Base-by-base conservation (phyloP, 225 moss, liverwort and hornwort species). In the Rhytidiadelphus loreus region DNA sequence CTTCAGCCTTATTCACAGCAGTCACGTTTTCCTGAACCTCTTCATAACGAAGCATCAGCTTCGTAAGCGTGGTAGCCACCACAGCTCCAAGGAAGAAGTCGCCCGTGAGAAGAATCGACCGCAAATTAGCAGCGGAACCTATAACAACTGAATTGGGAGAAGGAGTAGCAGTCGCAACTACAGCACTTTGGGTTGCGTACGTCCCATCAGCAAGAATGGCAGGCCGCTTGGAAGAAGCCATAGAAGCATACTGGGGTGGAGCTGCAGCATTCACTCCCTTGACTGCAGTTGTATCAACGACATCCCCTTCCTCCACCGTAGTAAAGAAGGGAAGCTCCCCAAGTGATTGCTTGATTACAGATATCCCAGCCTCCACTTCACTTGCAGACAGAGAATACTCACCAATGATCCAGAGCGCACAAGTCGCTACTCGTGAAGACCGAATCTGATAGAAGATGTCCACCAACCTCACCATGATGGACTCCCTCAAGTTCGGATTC, bases 331-430 rank as follows among this genome's bases (percentile, higher is more conserved):
- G 98, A 79, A 97, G 95, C 56, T 98, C 96, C 69, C 98, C 98
- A 23, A 98, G 96, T 16, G 97, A 97, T 74, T 97, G 98, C 89
- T 97, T 97, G 82, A 97, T 93, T 69, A 94, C 93, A 56, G 91
- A 70, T 69, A 98, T 97, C 58, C 97, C 98, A 46, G 91, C 90
- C 92, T 98, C 97, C 57, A 98, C 95, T 86, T 98, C 98, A 35
- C 93, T 70, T 59, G 91, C 87, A 75, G 97, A 96, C 39, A 95
- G 83, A 69, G 97, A 97, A 91, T 98, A 97, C 92, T 98, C 97
- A 43, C 98, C 98, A 83, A 98, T 96, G 70, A 98, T 98, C 98
- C 98, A 98, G 53, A 98, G 91, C 24, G 98, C 98, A 90, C 98
- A 97, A 41, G 97, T 97, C 60, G 96, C 97, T 43, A 98, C 98